A percentile compares a stretch with the other conserved stretches of the same genome.
Conservation (phyloP, 345 rosid genomes). For the Nephelium lappaceum region DNA sequence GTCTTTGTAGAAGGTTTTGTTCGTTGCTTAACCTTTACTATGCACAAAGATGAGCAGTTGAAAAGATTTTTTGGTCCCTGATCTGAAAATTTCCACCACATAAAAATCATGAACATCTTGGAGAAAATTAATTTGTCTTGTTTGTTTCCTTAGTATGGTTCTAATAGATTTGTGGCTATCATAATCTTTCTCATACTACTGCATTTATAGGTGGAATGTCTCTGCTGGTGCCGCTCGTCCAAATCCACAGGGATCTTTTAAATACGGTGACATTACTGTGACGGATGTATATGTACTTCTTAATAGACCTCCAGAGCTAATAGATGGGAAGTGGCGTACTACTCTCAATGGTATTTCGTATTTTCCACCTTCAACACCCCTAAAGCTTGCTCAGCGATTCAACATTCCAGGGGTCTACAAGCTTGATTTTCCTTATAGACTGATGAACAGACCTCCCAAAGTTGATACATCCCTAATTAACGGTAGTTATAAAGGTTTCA, state of each 20-base stretch:
- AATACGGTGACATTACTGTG: conserved; percentile 80
- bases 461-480: conserved; percentile 87
- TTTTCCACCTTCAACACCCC: conserved; percentile 78
- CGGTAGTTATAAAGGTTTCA: conserved; percentile 82
- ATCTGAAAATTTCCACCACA: conserved; percentile 2
- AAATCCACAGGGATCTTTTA: conserved; percentile 95
- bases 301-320: conserved; percentile 71
- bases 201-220: conserved; percentile 68
- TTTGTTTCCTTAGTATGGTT: not conserved
- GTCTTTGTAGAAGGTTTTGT: not conserved
- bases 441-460: conserved; percentile 74
- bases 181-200: conserved; percentile 15
- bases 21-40: not conserved
- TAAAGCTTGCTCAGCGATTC: conserved; percentile 84
- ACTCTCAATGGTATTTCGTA: conserved; percentile 88
- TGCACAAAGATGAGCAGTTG: conserved; percentile 15
- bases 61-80: conserved; percentile 8
- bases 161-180: conserved; percentile 15
- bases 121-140: not conserved
- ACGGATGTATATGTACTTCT: conserved; percentile 80
- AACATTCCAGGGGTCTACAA: conserved; percentile 82
- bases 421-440: conserved; percentile 79
- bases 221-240: conserved; percentile 95
- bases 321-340: conserved; percentile 61
- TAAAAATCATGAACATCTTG: not conserved